Percentiles rank a stretch among this genome's conserved stretches.
phyloP scores from a whole-genome alignment of 257 asterid species.

The Forsythia viridissima region DNA sequence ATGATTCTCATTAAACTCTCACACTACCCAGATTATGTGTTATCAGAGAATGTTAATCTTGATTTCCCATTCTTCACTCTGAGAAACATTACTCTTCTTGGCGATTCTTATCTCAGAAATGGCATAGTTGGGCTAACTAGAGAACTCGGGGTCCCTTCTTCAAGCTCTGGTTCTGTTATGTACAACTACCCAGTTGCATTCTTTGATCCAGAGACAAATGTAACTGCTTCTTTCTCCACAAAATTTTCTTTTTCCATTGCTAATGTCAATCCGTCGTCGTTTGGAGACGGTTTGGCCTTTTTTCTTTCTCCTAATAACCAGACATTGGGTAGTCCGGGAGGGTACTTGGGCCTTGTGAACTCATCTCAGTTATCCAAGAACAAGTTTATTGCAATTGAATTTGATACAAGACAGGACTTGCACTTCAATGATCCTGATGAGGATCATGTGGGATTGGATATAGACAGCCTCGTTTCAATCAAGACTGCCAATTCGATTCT shows the following conservation, averaged over 20 bases:
- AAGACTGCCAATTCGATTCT: constrained; percentile 54
- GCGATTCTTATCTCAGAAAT: constrained; percentile 81
- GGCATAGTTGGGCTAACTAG: constrained; percentile 84
- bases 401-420: constrained; percentile 68
- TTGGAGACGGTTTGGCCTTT: constrained; percentile 80
- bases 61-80: constrained; percentile 70
- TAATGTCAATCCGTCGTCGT: constrained; percentile 67
- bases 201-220: constrained; percentile 59
- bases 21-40: neutral
- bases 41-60: constrained; percentile 48
- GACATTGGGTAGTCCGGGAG: constrained; percentile 82
- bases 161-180: constrained; percentile 81
- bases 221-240: constrained; percentile 78
- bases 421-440: constrained; percentile 81
- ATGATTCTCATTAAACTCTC: constrained; percentile 10
- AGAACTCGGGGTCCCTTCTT: constrained; percentile 77
- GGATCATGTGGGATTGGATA: constrained; percentile 86
- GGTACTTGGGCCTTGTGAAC: constrained; percentile 77
- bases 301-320: constrained; percentile 75
- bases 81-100: constrained; percentile 84
- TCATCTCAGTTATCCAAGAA: constrained; percentile 70
- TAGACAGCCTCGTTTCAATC: constrained; percentile 66
- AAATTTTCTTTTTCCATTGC: constrained; percentile 64
- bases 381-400: constrained; percentile 78
- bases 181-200: constrained; percentile 71